Conservation (phyloP, 164 flowering plant species). For the Cinnamomum chago region DNA sequence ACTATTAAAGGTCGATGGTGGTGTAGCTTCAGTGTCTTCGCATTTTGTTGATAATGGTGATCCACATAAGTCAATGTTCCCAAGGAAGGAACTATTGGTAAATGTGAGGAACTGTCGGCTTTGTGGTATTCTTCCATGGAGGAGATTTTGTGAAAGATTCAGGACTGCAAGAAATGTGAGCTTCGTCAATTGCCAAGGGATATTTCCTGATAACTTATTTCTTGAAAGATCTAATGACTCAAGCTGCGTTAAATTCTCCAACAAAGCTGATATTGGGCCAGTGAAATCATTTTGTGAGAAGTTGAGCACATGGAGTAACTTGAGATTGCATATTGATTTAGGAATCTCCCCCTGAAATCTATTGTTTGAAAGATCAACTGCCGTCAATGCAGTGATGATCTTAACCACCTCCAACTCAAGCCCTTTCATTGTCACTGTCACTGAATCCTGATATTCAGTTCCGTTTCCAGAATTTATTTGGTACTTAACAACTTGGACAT, state of each 20-base stretch:
- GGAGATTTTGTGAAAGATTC: conserved; percentile 5
- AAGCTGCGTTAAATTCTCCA: not conserved
- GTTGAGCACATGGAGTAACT: not conserved
- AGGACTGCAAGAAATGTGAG: not conserved
- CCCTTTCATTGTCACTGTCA: not conserved
- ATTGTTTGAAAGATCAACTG: not conserved
- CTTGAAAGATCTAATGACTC: conserved; percentile 9
- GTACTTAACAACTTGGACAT: too few relatives aligned
- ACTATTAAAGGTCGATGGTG: not conserved
- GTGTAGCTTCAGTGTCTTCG: not conserved
- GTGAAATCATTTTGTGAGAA: not conserved
- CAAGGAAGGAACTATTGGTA: not conserved
- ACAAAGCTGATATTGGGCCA: not conserved
- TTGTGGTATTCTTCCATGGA: conserved; percentile 3
- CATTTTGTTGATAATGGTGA: not conserved
- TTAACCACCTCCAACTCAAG: not conserved
- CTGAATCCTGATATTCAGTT: not conserved
- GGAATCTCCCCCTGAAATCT: not conserved
- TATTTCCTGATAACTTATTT: not conserved
- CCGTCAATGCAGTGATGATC: not conserved
- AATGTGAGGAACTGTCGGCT: conserved; percentile 1
- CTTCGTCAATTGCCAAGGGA: not conserved
- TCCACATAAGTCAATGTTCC: not conserved
- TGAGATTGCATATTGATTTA: not conserved
- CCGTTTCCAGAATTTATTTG: too few relatives aligned